phyloP scores from a whole-genome alignment of 1,284 basidiomycete species.

The Ceratobasidium sp. region DNA sequence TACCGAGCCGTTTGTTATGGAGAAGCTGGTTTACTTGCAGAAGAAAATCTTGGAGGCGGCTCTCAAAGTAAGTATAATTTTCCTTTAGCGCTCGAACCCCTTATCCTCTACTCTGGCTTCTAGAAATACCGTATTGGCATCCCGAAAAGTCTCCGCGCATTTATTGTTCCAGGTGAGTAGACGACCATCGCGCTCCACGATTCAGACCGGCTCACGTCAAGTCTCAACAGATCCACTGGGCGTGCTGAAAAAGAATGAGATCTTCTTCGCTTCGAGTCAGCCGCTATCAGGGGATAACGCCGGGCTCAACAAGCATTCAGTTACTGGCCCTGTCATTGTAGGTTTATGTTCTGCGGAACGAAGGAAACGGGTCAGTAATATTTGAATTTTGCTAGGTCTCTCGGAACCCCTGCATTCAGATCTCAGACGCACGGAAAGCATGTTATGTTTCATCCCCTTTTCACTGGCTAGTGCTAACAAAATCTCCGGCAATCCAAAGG shows the following conservation, averaged over 20 bases:
- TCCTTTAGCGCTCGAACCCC: background rate
- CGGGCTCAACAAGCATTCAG: background rate
- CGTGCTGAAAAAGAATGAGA: constrained; percentile 40
- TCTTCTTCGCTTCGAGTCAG: constrained; percentile 42
- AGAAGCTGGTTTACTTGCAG: constrained; percentile 29
- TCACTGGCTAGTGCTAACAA: background rate
- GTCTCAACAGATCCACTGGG: constrained; percentile 33
- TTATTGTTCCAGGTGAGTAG: constrained; percentile 42
- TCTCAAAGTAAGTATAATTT: background rate
- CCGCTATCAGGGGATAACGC: background rate
- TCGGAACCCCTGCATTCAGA: constrained; percentile 25
- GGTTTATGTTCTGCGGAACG: background rate
- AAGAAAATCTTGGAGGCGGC: constrained; percentile 1
- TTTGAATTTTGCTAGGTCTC: background rate
- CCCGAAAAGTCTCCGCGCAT: constrained; percentile 33
- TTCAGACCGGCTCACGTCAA: background rate
- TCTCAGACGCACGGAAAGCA: constrained; percentile 33
- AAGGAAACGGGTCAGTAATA: background rate
- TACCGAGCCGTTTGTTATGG: constrained; percentile 30
- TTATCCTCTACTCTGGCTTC: background rate
- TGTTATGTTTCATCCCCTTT: background rate
- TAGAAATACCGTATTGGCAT: constrained; percentile 40
- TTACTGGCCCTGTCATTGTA: constrained; percentile 30
- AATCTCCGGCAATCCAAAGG: background rate
- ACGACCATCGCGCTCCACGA: no score